Evolutionary conservation across 805 yeast species (phyloP).

Genomic region (Kockiozyma suomiensis): DNA sequence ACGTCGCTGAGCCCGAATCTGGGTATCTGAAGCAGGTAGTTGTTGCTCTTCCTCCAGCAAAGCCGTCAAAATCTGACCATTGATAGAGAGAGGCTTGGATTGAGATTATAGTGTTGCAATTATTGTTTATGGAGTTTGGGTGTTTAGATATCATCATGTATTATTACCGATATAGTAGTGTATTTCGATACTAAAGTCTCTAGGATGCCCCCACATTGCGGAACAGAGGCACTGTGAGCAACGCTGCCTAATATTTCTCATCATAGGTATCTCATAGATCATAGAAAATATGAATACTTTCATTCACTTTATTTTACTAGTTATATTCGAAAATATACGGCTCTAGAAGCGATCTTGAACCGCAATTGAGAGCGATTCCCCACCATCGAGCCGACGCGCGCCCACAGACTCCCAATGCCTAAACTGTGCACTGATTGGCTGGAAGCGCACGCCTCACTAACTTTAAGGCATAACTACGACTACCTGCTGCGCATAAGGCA

Average conservation of each 20-base stretch:
- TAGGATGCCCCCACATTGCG: too few species aligned
- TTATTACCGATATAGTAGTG: too few species aligned
- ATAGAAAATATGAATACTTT: too few species aligned
- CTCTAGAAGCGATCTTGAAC: too few species aligned
- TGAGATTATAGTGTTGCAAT: background rate
- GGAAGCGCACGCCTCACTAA: background rate
- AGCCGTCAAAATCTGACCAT: constrained; percentile 1
- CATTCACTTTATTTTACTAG: too few species aligned
- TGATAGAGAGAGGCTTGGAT: background rate
- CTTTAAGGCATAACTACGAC: background rate
- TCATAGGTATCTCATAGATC: too few species aligned
- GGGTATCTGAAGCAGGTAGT: constrained; percentile 27
- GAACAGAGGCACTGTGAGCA: too few species aligned
- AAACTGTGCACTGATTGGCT: constrained; percentile 9
- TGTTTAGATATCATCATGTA: background rate
- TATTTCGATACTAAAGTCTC: too few species aligned
- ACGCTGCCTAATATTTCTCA: too few species aligned
- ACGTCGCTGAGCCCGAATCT: constrained; percentile 20
- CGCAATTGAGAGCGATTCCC: background rate
- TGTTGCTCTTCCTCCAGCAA: constrained; percentile 11
- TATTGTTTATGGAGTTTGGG: background rate
- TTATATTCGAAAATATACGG: too few species aligned
- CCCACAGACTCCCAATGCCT: background rate
- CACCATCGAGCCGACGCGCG: constrained; percentile 17
- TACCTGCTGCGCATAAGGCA: background rate